phyloP scores from a whole-genome alignment of 2,329 filamentous ascomycete genomes.

The Penicillium psychrosexuale region DNA sequence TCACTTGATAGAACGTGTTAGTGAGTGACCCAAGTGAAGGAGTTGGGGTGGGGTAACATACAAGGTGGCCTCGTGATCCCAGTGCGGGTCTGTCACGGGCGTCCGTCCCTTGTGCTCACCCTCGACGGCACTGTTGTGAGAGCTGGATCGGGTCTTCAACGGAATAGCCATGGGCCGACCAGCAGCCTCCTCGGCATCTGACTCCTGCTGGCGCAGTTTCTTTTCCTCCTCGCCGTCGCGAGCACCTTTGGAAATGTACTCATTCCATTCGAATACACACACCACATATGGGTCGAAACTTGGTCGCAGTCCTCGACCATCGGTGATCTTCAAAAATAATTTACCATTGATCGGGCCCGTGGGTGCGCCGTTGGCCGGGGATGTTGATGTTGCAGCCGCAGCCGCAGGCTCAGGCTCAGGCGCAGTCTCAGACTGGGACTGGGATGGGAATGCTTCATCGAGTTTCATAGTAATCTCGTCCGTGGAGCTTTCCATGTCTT shows the following conservation, averaged over 20 bases:
- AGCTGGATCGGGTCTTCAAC: constrained; percentile 95
- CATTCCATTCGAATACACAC: constrained; percentile 93
- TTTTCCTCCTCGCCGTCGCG: constrained; percentile 61
- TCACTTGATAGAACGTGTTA: constrained; percentile 59
- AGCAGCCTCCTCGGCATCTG: constrained; percentile 66
- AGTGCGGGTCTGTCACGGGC: constrained; percentile 77
- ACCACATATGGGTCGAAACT: constrained; percentile 92
- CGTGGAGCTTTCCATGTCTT: constrained; percentile 28
- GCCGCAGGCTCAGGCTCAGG: not conserved
- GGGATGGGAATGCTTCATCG: constrained; percentile 36
- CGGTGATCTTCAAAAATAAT: constrained; percentile 81
- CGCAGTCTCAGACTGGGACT: constrained; percentile 2
- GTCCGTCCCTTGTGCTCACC: constrained; percentile 58
- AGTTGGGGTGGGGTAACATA: constrained; percentile 51
- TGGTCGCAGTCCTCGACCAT: constrained; percentile 76
- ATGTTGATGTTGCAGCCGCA: constrained; percentile 8
- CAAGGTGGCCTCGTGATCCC: constrained; percentile 96
- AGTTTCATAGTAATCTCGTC: constrained; percentile 39
- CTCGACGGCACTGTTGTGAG: constrained; percentile 81
- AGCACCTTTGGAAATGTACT: constrained; percentile 88
- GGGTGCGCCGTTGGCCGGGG: constrained; percentile 52
- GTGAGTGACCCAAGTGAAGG: constrained; percentile 12
- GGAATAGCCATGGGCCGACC: constrained; percentile 89
- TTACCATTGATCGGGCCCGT: constrained; percentile 77
- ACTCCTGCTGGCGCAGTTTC: constrained; percentile 56